A percentile compares a stretch with the other conserved stretches of the same genome.
Conservation (phyloP, 352 stramenopile genomes). For the Aphanomyces stellatus region DNA sequence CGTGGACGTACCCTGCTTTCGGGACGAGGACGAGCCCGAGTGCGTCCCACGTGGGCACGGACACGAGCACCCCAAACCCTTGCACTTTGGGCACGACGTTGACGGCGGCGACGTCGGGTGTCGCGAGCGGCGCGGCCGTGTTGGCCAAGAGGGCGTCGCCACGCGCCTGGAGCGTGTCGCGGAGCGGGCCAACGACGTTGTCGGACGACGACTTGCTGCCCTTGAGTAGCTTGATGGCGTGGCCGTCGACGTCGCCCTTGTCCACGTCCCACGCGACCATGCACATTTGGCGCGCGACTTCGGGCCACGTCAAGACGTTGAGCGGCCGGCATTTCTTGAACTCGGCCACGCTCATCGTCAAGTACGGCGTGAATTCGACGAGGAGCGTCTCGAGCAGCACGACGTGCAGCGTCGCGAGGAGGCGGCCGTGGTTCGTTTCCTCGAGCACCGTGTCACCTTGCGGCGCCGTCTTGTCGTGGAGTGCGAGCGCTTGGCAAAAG, state of each 20-base stretch:
- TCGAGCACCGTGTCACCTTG: constrained; percentile 13
- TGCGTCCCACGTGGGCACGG: constrained; percentile 20
- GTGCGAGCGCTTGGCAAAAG: constrained; percentile 11
- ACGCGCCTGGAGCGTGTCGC: constrained; percentile 28
- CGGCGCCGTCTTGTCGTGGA: constrained; percentile 1
- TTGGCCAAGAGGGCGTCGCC: constrained; percentile 21
- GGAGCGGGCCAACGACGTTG: constrained; percentile 41
- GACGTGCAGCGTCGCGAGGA: constrained; percentile 18
- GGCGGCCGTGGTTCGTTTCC: constrained; percentile 13
- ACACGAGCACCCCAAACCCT: constrained; percentile 19
- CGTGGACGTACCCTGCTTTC: constrained; percentile 34
- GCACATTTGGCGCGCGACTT: constrained; percentile 65
- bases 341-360: constrained; percentile 11
- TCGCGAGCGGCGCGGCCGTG: background rate
- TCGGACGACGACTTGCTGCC: constrained; percentile 69
- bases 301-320: constrained; percentile 73
- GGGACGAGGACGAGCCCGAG: constrained; percentile 27
- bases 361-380: constrained; percentile 17
- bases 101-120: constrained; percentile 21
- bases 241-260: constrained; percentile 56
- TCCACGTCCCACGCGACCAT: constrained; percentile 63
- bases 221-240: constrained; percentile 65
- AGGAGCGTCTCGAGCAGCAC: constrained; percentile 10
- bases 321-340: constrained; percentile 41
- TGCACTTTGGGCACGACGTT: constrained; percentile 21